These are phyloP conservation scores for Rhizophagus clarus DNA, from an alignment of 192 early-diverging fungal species.

Conservation along the genomic window DNA sequence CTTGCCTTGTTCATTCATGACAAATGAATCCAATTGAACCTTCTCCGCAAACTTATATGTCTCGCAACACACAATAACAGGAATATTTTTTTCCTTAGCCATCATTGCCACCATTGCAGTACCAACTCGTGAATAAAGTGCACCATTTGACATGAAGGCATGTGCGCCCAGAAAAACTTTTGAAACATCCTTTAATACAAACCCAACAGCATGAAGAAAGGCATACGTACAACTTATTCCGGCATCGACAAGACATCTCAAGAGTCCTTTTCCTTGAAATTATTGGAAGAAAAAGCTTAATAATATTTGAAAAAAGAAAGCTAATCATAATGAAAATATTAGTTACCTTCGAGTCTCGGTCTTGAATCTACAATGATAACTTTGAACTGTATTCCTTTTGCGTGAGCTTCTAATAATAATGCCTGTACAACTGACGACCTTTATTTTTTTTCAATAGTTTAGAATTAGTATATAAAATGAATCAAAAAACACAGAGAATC, in stretches of 20 bases:
- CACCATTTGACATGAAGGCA: slow-evolving; percentile 90
- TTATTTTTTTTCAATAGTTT: not conserved
- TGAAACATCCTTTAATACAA: slow-evolving; percentile 81
- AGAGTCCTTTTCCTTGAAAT: slow-evolving; percentile 61
- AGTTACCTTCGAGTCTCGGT: slow-evolving; percentile 82
- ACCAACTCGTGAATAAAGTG: slow-evolving; percentile 85
- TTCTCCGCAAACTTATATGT: slow-evolving; percentile 94
- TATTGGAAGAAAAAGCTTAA: slow-evolving; percentile 4
- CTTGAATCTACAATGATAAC: slow-evolving; percentile 93
- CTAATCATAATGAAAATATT: not conserved
- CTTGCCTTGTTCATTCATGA: slow-evolving; percentile 91
- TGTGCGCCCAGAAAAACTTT: slow-evolving; percentile 97
- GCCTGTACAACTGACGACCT: slow-evolving; percentile 84
- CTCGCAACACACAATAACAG: slow-evolving; percentile 94
- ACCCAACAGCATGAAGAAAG: slow-evolving; percentile 65
- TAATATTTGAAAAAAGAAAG: not conserved
- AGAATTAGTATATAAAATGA: not conserved
- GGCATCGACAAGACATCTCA: slow-evolving; percentile 56
- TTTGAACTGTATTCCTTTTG: slow-evolving; percentile 74
- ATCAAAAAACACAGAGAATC: not conserved
- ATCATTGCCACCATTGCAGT: slow-evolving; percentile 91
- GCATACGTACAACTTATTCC: slow-evolving; percentile 80
- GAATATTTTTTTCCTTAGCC: slow-evolving; percentile 85
- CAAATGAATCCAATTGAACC: slow-evolving; percentile 93
- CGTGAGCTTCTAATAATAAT: slow-evolving; percentile 76